A percentile compares a stretch with the other conserved stretches of the same genome.
Evolutionary conservation across 73 alveolate species (phyloP).

Genomic region (Blepharisma japonicum): DNA sequence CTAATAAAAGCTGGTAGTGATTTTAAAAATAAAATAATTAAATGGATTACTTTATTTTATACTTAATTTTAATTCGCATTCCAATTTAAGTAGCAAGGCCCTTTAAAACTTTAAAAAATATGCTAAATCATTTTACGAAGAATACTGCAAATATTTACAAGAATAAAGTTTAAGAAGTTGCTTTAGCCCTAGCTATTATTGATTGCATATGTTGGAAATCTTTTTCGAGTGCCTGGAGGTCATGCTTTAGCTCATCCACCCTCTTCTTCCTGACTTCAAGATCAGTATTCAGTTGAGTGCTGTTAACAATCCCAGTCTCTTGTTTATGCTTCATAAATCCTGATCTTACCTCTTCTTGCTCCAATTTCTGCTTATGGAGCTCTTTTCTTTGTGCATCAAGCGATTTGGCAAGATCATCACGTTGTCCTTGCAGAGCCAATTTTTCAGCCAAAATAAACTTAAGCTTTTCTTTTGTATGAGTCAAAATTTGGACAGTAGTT

Average conservation of each 20-base stretch:
- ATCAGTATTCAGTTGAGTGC: constrained; percentile 56
- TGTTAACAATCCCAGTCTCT: constrained; percentile 80
- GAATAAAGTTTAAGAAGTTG: too few species aligned
- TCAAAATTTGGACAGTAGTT: constrained; percentile 79
- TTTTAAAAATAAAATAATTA: too few species aligned
- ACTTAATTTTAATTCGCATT: too few species aligned
- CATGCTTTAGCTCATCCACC: constrained; percentile 39
- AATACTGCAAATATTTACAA: too few species aligned
- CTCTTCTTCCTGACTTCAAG: constrained; percentile 49
- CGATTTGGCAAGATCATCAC: constrained; percentile 56
- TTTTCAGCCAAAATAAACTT: constrained; percentile 79
- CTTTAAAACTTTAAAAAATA: too few species aligned
- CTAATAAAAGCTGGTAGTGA: too few species aligned
- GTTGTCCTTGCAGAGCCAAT: constrained; percentile 53
- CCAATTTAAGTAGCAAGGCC: too few species aligned
- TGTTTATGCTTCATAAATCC: constrained; percentile 61
- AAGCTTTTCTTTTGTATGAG: constrained; percentile 92
- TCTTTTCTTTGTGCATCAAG: constrained; percentile 75
- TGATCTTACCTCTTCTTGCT: constrained; percentile 68
- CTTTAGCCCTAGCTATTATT: constrained; percentile 48
- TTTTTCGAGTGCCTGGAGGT: constrained; percentile 41
- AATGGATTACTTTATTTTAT: too few species aligned
- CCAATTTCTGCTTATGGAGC: constrained; percentile 70
- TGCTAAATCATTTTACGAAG: too few species aligned
- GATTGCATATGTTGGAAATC: constrained; percentile 40